Evolutionary conservation across 2,329 filamentous ascomycete species (phyloP), one percentile per base, ranked within the genome.

Genomic region (Leptographium radiaticola): DNA sequence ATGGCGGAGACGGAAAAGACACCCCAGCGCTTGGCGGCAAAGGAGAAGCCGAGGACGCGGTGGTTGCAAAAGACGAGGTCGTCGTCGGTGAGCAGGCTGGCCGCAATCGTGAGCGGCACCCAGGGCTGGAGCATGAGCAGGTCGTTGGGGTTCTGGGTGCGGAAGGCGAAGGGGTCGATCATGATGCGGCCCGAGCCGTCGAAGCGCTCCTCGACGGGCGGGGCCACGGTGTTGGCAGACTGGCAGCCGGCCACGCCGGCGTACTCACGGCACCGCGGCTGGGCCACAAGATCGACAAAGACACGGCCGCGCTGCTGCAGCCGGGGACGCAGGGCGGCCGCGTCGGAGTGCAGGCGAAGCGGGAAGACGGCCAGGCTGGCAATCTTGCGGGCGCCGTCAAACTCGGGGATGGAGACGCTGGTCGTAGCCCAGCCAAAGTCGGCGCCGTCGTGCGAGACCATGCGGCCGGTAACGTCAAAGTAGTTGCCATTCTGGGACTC

Each of bases 391-490:
- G 71, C 71, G 16, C 74, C 75, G 16, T 63, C 57, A 53, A 75
- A 77, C n/a, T 66, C 61, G 10, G 62, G 57, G 39, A 77, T 69
- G 33, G 63, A 57, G 51, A 72, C 66, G 12, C 57, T 59, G 33
- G 67, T 59, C 7, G 61, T 56, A 10, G 63, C 60, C 54, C 70
- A 70, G 11, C 75, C 74, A 59, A 77, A 75, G 1, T 61, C 65
- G 53, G 68, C 68, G 25, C 75, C 75, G 53, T 75, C 68, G 62
- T 72, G 76, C 47, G 77, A 73, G 49, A 78, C 67, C 36, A 70
- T 68, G 49, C 68, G 65, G 55, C 66, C 68, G 6, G 64, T 59
- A 13, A 77, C 57, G 1, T 62, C 55, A 16, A 66, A 67, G 6
- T 67, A 39, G 34, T 51, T 40, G 16, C 44, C 36, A 2, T 10